Conservation (phyloP, 305 asterid genomes). For the Nicotiana rustica region DNA sequence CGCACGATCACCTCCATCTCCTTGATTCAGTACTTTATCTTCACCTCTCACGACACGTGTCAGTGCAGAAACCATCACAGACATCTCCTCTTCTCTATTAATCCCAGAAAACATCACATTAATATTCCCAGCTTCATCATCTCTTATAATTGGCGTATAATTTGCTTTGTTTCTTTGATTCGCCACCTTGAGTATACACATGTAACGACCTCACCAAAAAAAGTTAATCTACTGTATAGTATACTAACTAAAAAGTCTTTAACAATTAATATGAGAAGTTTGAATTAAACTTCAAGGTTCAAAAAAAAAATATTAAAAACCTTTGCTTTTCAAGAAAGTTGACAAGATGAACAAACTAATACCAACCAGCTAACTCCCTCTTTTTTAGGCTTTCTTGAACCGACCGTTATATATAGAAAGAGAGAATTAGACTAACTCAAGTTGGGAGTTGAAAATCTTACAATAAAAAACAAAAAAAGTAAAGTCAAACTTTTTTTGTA, state of each 20-base stretch:
- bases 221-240: background rate
- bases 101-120: slow-evolving; percentile 30
- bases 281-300: background rate
- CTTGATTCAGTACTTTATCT: background rate
- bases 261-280: background rate
- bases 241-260: background rate
- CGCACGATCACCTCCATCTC: background rate
- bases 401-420: background rate
- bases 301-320: background rate
- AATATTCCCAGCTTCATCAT: background rate
- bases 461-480: background rate
- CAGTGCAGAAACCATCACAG: slow-evolving; percentile 34
- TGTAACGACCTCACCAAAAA: background rate
- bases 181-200: slow-evolving; percentile 34
- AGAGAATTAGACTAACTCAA: background rate
- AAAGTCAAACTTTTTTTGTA: background rate
- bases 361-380: background rate
- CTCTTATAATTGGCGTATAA: background rate
- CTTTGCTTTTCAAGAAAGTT: slow-evolving; percentile 17
- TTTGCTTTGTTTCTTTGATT: background rate
- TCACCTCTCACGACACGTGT: slow-evolving; percentile 32
- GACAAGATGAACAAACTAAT: slow-evolving; percentile 12
- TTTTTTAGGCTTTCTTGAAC: background rate
- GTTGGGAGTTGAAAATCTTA: slow-evolving; percentile 25
- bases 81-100: slow-evolving; percentile 34